Evolutionary conservation across 148 eudicot species (phyloP).

Genomic region (Camellia japonica): DNA sequence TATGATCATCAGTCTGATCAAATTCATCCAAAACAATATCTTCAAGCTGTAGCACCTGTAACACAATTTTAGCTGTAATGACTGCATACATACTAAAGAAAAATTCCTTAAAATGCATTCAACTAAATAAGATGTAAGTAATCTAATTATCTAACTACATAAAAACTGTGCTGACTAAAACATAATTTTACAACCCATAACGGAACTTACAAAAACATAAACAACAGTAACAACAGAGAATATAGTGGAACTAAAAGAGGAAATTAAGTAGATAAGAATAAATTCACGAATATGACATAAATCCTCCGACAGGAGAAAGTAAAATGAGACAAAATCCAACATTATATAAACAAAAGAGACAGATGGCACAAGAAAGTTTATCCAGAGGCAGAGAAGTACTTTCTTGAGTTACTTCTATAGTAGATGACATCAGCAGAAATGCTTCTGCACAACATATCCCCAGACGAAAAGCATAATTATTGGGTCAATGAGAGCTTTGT

Average conservation of each 20-base stretch:
- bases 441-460: background rate
- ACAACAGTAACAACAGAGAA: background rate
- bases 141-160: background rate
- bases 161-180: background rate
- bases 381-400: background rate
- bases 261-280: background rate
- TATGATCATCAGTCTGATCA: conserved; percentile 67
- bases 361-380: background rate
- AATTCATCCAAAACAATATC: conserved; percentile 74
- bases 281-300: background rate
- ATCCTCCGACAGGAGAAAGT: background rate
- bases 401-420: background rate
- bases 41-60: conserved; percentile 65
- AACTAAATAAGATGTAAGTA: background rate
- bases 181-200: background rate
- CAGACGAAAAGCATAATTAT: background rate
- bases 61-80: conserved; percentile 31
- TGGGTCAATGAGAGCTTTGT: background rate
- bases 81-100: conserved; percentile 1
- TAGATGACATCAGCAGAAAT: background rate
- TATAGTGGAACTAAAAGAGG: background rate
- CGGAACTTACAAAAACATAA: background rate
- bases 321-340: background rate
- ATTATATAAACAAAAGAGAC: background rate
- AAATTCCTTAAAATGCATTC: conserved; percentile 11